Conservation (phyloP, 495 filamentous ascomycete species). For the Symbiotaphrina buchneri region DNA sequence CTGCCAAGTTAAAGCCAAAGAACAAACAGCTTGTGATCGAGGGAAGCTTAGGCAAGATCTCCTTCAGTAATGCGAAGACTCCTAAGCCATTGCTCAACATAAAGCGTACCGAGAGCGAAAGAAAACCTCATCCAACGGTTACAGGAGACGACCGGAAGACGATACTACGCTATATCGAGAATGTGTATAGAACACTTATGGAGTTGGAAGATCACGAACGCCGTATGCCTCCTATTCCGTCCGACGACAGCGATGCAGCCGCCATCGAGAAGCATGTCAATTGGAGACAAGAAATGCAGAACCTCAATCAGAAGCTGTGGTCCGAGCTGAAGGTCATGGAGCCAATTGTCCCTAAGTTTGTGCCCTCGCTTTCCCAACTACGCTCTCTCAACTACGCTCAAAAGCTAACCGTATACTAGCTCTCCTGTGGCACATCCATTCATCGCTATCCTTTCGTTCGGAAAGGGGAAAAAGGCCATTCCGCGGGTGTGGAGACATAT, state of each 20-base stretch:
- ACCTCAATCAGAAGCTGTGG: conserved; percentile 69
- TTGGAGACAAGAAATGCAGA: conserved; percentile 46
- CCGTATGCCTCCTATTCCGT: conserved; percentile 47
- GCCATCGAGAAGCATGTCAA: conserved; percentile 41
- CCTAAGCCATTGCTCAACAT: conserved; percentile 87
- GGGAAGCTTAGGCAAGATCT: conserved; percentile 95
- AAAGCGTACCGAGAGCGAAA: conserved; percentile 61
- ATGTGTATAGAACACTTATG: conserved; percentile 71
- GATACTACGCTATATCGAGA: conserved; percentile 65
- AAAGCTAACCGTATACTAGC: conserved; percentile 6
- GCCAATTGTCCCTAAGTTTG: conserved; percentile 48
- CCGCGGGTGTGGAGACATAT: conserved; percentile 88
- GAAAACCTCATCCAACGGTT: conserved; percentile 17
- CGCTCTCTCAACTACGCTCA: not conserved
- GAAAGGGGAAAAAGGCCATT: conserved; percentile 90
- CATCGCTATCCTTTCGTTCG: conserved; percentile 83
- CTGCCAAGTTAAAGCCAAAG: conserved; percentile 90
- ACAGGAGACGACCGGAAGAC: conserved; percentile 49
- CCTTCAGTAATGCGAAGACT: conserved; percentile 95
- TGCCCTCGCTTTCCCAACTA: conserved; percentile 1
- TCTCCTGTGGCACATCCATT: conserved; percentile 66
- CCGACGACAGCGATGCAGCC: conserved; percentile 36
- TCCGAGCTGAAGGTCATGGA: conserved; percentile 69
- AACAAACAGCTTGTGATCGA: conserved; percentile 96
- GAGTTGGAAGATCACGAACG: conserved; percentile 84